These are phyloP conservation scores for Trypanosoma rangeli DNA, from an alignment of 208 protist species.

Conservation along the genomic window DNA sequence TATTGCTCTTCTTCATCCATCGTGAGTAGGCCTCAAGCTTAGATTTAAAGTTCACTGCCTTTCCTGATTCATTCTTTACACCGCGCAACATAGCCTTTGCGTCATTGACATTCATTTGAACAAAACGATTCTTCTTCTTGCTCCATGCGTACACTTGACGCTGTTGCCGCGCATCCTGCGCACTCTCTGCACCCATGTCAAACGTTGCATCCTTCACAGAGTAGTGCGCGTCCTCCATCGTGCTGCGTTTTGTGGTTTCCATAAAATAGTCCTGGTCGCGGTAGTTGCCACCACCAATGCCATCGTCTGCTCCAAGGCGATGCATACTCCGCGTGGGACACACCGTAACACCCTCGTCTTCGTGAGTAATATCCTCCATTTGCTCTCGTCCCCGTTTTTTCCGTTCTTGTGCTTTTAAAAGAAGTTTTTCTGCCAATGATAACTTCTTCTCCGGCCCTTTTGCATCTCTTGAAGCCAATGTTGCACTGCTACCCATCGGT, in stretches of 20 bases:
- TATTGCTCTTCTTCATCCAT: slow-evolving; percentile 91
- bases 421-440: slow-evolving; percentile 74
- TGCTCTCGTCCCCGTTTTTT: slow-evolving; percentile 64
- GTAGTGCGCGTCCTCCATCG: slow-evolving; percentile 81
- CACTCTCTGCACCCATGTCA: slow-evolving; percentile 85
- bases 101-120: slow-evolving; percentile 89
- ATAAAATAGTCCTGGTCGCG: slow-evolving; percentile 85
- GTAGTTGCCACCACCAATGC: slow-evolving; percentile 53
- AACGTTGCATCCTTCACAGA: slow-evolving; percentile 88
- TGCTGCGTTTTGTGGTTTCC: slow-evolving; percentile 54
- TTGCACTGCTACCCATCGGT: neutral
- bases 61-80: slow-evolving; percentile 92
- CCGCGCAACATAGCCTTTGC: slow-evolving; percentile 87
- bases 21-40: slow-evolving; percentile 88
- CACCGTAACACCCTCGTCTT: slow-evolving; percentile 21
- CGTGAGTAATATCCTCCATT: slow-evolving; percentile 18
- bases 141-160: slow-evolving; percentile 91
- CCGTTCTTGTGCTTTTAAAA: slow-evolving; percentile 79
- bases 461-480: neutral
- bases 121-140: slow-evolving; percentile 93
- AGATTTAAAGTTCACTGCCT: slow-evolving; percentile 91
- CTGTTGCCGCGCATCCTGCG: slow-evolving; percentile 80
- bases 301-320: slow-evolving; percentile 5
- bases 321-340: slow-evolving; percentile 14
- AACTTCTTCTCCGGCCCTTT: slow-evolving; percentile 43